phyloP scores from a whole-genome alignment of 106 monocot species.

The Vanilla planifolia region DNA sequence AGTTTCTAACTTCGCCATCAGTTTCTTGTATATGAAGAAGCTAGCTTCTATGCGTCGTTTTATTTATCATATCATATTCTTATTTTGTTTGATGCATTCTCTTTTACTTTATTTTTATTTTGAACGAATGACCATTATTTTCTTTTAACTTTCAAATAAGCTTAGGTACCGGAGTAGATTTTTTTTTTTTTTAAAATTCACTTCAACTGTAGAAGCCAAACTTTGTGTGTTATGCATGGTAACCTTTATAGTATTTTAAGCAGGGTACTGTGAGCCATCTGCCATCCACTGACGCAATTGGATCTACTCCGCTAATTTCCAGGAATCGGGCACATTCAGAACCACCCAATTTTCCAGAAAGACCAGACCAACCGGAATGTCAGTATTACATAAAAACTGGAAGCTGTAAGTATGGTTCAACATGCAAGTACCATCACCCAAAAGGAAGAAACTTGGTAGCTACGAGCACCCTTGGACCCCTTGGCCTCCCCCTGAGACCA shows the following conservation, averaged over 20 bases:
- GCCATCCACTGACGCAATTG: conserved; percentile 18
- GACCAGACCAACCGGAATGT: conserved; percentile 72
- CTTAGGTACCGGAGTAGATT: no score
- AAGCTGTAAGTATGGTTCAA: conserved; percentile 62
- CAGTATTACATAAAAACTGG: conserved; percentile 78
- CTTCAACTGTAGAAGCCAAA: neutral
- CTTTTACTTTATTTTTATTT: no score
- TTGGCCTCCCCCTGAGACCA: conserved; percentile 72
- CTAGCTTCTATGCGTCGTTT: no score
- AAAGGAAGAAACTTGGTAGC: conserved; percentile 34
- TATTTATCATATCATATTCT: no score
- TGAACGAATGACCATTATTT: no score
- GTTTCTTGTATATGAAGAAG: no score
- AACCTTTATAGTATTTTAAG: neutral
- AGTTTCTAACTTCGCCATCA: no score
- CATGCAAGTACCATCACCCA: conserved; percentile 76
- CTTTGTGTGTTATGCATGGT: neutral
- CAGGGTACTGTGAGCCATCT: conserved; percentile 19
- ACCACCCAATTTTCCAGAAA: conserved; percentile 34
- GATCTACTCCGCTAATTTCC: conserved; percentile 15
- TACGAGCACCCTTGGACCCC: conserved; percentile 36
- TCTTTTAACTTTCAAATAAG: no score
- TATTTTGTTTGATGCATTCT: no score
- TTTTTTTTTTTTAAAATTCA: no score
- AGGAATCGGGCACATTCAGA: conserved; percentile 17